Evolutionary conservation across 1,284 basidiomycete genomes (phyloP).

Genomic region (Moesziomyces globuligerus): DNA sequence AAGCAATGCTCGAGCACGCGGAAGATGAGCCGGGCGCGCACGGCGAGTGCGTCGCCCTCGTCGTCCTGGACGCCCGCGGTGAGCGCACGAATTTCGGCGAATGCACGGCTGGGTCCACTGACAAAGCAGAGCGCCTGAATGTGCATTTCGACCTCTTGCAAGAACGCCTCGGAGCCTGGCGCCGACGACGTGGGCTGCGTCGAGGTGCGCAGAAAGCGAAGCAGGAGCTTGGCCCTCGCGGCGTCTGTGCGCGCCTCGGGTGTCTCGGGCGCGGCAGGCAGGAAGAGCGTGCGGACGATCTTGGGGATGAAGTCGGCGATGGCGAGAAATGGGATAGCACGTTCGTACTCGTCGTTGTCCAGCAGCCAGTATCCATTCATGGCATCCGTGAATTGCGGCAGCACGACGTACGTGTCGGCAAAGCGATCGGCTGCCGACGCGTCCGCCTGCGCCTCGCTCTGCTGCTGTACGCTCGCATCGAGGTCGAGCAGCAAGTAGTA

Average conservation of each 20-base stretch:
- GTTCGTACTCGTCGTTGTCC: constrained; percentile 48
- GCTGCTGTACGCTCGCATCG: constrained; percentile 10
- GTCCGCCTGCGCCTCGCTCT: not conserved
- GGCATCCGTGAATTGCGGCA: constrained; percentile 42
- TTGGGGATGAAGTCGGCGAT: constrained; percentile 50
- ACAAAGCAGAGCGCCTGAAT: constrained; percentile 45
- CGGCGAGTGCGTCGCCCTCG: constrained; percentile 25
- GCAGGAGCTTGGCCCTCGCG: constrained; percentile 36
- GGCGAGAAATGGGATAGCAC: constrained; percentile 34
- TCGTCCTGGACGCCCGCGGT: constrained; percentile 31
- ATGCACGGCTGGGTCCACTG: constrained; percentile 30
- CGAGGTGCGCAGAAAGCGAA: constrained; percentile 47
- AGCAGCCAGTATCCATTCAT: constrained; percentile 55
- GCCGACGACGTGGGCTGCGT: constrained; percentile 32
- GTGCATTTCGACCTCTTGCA: constrained; percentile 43
- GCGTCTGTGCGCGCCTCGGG: constrained; percentile 20
- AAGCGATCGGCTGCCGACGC: constrained; percentile 30
- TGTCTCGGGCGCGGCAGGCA: constrained; percentile 6
- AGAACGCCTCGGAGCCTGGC: constrained; percentile 21
- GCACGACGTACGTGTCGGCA: constrained; percentile 39
- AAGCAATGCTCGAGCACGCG: constrained; percentile 53
- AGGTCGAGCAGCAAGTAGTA: constrained; percentile 52
- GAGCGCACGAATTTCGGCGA: constrained; percentile 35
- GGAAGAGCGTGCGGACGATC: constrained; percentile 41
- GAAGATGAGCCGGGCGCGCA: constrained; percentile 42